Base-by-base conservation (phyloP, 257 asterid genomes). In the Nicotiana knightiana region DNA sequence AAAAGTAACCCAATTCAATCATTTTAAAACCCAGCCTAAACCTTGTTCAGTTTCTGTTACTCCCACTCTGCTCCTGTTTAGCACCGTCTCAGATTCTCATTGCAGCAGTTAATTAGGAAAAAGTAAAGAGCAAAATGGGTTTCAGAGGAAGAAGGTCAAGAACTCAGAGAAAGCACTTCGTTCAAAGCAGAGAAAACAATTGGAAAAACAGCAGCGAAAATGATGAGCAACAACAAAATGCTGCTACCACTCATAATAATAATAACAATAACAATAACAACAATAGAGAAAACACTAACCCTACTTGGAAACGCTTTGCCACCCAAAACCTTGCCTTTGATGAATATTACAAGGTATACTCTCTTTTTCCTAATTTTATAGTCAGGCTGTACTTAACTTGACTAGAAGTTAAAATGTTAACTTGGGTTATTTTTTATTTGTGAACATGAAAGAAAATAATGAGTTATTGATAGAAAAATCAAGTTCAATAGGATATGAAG, bases 151-250 rank as follows among this genome's bases (percentile, higher is more conserved):
- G 98, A 62, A 96, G 91, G 90, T 91, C 96, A 43, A 97, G 99
- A 15, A 96, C 99, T 78, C 99, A 94, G 91, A 87, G 98, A 81
- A 96, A 92, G 18, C 98, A 96, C 90, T 96, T 96, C 79, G 84
- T 89, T 59, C 90, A 96, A 82, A 85, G 84, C 90, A 88, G 98
- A 83, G 98, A 96, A 79, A 96, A 96, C 81, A 91, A 89, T 0
- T 96, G 99, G 99, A 93, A 96, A 80, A 96, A 93, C 79, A 18
- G 88, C 24, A 93, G 9, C 48, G 11, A 96, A 86, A 70, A 93
- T 80, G 86, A 77, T 86, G 86, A 77, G 33, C 81, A 59, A 21
- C 81, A 75, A 21, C 81, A 64, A 28, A 76, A 76, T 35, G 39
- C 86, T 5, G 33, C 86, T 4, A 18, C 88, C 5, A 86, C 83